Evolutionary conservation across 2,329 filamentous ascomycete genomes (phyloP).

Genomic region (Ophiostoma tasmaniense): DNA sequence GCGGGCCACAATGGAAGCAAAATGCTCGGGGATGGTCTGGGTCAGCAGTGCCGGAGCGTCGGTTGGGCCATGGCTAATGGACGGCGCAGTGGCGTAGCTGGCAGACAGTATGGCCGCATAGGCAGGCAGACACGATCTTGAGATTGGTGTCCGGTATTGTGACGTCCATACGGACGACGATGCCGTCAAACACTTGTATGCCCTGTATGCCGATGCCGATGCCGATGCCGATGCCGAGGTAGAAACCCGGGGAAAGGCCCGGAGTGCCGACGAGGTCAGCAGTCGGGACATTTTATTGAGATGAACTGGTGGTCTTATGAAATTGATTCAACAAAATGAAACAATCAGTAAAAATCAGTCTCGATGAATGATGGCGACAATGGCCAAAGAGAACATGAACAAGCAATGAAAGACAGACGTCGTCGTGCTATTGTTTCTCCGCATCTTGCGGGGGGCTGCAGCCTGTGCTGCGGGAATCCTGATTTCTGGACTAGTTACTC

Average conservation of each 20-base stretch:
- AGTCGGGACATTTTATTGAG: not conserved
- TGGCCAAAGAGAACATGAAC: not conserved
- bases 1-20: slow-evolving; percentile 53
- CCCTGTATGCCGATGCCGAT: no score
- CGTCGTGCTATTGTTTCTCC: not conserved
- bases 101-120: not conserved
- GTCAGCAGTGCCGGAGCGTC: slow-evolving; percentile 55
- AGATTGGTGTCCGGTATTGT: no score
- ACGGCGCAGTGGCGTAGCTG: not conserved
- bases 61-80: slow-evolving; percentile 11
- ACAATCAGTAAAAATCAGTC: not conserved
- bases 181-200: no score
- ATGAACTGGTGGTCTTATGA: no score
- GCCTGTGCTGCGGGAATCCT: not conserved
- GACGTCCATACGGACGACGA: no score
- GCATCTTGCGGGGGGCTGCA: not conserved
- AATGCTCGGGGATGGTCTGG: slow-evolving; percentile 65
- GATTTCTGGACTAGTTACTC: not conserved
- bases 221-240: not conserved
- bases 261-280: not conserved
- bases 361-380: not conserved
- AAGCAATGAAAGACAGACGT: not conserved
- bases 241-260: not conserved
- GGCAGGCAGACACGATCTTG: not conserved
- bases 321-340: not conserved